These are phyloP conservation scores for Ilex aquifolium DNA, from an alignment of 257 asterid genomes.

Conservation along the genomic window DNA sequence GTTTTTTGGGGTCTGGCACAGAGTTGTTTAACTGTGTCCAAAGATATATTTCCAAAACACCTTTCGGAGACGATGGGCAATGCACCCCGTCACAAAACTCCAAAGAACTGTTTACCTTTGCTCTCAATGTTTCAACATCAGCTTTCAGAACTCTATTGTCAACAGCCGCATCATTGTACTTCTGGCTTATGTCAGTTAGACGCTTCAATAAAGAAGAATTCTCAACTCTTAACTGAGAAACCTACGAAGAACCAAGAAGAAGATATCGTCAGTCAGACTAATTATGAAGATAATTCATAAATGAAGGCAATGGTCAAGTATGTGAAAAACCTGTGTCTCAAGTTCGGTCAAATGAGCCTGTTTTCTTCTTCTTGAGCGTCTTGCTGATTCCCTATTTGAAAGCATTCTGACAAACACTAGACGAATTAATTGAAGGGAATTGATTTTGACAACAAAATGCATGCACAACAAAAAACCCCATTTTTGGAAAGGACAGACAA, in stretches of 20 bases:
- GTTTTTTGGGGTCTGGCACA: too few species aligned
- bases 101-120: conserved; percentile 44
- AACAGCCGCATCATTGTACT: conserved; percentile 89
- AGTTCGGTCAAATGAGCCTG: conserved; percentile 93
- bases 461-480: too few species aligned
- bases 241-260: conserved; percentile 37
- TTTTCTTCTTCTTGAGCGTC: conserved; percentile 96
- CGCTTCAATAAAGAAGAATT: conserved; percentile 76
- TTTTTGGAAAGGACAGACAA: too few species aligned
- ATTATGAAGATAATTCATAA: background rate
- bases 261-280: conserved; percentile 10
- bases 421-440: background rate
- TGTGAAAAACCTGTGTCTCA: conserved; percentile 66
- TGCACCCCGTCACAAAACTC: too few species aligned
- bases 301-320: background rate
- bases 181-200: conserved; percentile 69
- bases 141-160: conserved; percentile 95
- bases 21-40: too few species aligned
- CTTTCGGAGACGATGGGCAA: too few species aligned
- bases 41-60: too few species aligned
- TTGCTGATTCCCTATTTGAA: conserved; percentile 97
- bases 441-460: conserved; percentile 5
- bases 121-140: conserved; percentile 90
- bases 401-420: conserved; percentile 64
- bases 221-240: conserved; percentile 68